phyloP scores from a whole-genome alignment of 805 yeast genomes.

The Cyberlindnera mississippiensis region DNA sequence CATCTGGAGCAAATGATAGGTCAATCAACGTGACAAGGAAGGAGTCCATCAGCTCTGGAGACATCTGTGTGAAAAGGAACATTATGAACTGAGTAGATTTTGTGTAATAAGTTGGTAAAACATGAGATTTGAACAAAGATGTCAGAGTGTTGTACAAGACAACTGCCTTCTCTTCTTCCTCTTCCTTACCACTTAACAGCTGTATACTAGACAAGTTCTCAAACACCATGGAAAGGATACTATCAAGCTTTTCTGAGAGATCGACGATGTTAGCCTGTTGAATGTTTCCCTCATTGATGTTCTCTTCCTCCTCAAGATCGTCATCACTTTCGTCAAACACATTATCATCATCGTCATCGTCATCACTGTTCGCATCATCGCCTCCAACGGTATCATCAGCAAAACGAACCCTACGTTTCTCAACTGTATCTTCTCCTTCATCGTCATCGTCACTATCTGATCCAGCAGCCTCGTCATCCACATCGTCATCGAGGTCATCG shows the following conservation, averaged over 20 bases:
- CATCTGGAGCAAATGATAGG: conserved; percentile 67
- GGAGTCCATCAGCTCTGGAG: conserved; percentile 79
- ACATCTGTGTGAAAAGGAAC: conserved; percentile 77
- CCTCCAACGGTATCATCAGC: conserved; percentile 37
- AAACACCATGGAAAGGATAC: conserved; percentile 57
- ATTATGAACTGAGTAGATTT: conserved; percentile 80
- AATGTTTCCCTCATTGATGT: conserved; percentile 28
- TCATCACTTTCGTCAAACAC: conserved; percentile 30
- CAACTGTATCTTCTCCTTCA: conserved; percentile 40
- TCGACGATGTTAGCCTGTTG: conserved; percentile 41
- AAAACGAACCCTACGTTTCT: conserved; percentile 19
- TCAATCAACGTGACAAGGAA: conserved; percentile 79
- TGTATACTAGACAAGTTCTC: conserved; percentile 36
- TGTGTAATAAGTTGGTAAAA: conserved; percentile 89
- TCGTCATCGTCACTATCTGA: conserved; percentile 22
- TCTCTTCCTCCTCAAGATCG: conserved; percentile 43
- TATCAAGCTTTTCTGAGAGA: conserved; percentile 68
- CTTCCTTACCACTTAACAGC: conserved; percentile 34
- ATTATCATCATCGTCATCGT: conserved; percentile 36
- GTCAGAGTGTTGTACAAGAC: conserved; percentile 68
- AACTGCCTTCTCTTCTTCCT: conserved; percentile 55
- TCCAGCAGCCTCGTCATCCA: conserved; percentile 25
- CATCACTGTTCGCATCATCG: conserved; percentile 47
- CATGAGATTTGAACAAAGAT: conserved; percentile 73
- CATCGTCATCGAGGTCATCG: conserved; percentile 30